Evolutionary conservation across 257 asterid genomes (phyloP).

Genomic region (Misopates orontium): DNA sequence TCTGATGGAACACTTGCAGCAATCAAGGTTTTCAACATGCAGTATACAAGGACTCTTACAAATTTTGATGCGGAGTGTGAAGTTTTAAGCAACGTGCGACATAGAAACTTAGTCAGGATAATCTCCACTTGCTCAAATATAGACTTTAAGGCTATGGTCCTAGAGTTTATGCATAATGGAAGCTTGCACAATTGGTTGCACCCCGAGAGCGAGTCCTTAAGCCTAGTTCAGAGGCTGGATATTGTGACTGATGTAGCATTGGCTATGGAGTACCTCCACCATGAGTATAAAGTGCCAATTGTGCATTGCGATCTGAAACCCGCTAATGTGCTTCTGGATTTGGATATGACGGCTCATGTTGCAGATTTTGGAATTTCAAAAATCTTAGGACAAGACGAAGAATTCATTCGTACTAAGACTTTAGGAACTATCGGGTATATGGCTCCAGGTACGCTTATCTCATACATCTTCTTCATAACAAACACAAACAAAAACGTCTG

Average conservation of each 20-base stretch:
- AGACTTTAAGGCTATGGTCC: conserved; percentile 46
- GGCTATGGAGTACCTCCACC: conserved; percentile 52
- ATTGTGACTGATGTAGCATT: conserved; percentile 36
- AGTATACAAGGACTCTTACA: conserved; percentile 24
- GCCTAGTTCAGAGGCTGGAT: conserved; percentile 34
- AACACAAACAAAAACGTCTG: too few species aligned
- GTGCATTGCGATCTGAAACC: conserved; percentile 55
- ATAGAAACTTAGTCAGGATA: conserved; percentile 43
- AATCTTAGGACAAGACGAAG: conserved; percentile 34
- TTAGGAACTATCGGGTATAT: conserved; percentile 51
- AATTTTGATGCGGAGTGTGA: conserved; percentile 44
- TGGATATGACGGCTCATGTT: conserved; percentile 45
- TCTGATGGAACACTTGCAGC: conserved; percentile 32
- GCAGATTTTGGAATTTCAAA: conserved; percentile 52
- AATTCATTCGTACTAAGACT: conserved; percentile 31
- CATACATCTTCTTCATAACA: too few species aligned
- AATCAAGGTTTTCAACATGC: conserved; percentile 38
- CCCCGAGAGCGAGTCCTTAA: conserved; percentile 21
- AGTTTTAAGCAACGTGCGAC: conserved; percentile 39
- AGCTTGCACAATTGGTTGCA: conserved; percentile 39
- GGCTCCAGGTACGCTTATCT: conserved; percentile 59
- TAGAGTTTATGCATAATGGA: conserved; percentile 53
- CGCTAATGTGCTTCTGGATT: conserved; percentile 46
- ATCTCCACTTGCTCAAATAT: conserved; percentile 45
- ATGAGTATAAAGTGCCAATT: conserved; percentile 35